Conservation (phyloP, 1,284 basidiomycete genomes). For the Melampsora occidentalis region DNA sequence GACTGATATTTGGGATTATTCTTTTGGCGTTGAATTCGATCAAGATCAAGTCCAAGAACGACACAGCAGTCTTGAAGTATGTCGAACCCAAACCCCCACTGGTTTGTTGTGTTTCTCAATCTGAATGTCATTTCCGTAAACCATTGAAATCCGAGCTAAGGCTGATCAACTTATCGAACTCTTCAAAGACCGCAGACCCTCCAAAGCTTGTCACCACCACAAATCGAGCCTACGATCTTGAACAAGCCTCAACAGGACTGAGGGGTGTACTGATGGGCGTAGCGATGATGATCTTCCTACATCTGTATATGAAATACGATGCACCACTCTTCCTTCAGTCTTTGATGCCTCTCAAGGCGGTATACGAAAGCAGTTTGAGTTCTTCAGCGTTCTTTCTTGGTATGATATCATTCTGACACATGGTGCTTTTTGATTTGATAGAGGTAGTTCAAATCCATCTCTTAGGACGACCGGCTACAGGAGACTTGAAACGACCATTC, state of each 20-base stretch:
- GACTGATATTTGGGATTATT: neutral
- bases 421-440: neutral
- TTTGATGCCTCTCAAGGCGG: slow-evolving; percentile 80
- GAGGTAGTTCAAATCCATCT: slow-evolving; percentile 42
- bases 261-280: slow-evolving; percentile 71
- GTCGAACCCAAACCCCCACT: slow-evolving; percentile 58
- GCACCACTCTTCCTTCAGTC: slow-evolving; percentile 88
- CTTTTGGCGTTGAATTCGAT: neutral
- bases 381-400: neutral
- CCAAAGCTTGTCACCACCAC: slow-evolving; percentile 86
- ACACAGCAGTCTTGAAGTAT: slow-evolving; percentile 91
- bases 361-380: slow-evolving; percentile 68
- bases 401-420: neutral
- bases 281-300: slow-evolving; percentile 74
- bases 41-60: slow-evolving; percentile 89
- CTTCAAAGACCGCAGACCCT: slow-evolving; percentile 64
- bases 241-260: slow-evolving; percentile 49
- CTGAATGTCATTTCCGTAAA: neutral
- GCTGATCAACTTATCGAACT: slow-evolving; percentile 19
- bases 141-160: neutral
- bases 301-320: slow-evolving; percentile 64
- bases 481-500: slow-evolving; percentile 39
- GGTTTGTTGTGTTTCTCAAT: slow-evolving; percentile 48
- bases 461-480: slow-evolving; percentile 33
- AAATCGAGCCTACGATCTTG: slow-evolving; percentile 85